Base-by-base conservation (phyloP, 352 stramenopile species). In the Phytophthora palmivora region DNA sequence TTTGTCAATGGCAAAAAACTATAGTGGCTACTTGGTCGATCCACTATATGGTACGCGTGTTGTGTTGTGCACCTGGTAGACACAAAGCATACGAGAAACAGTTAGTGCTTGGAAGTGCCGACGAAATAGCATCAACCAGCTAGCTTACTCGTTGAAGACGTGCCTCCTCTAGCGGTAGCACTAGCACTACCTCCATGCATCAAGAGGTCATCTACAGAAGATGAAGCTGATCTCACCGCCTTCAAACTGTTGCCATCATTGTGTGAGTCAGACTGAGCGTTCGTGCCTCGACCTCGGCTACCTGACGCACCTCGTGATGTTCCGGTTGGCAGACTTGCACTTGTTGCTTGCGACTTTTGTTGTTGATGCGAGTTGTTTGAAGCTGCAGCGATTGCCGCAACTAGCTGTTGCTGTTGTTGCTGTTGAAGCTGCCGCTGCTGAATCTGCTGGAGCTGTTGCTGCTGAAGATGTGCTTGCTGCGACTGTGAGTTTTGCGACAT, bases 331-430 rank as follows among this genome's bases (percentile, higher is more conserved):
- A 63, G 59, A 6, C 36, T 30, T 2, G 54, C 26, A 48, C 26
- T 69, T 53, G 62, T 51, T 34, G 68, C 19, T 5, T 70, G 62
- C n/a, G 52, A 42, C 28, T 74, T 70, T 33, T 72, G 58, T 8
- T 76, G 70, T n/a, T 78, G 68, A 7, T 72, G 64, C 6, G 67
- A 58, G 1, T 50, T 54, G 24, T 77, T 78, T 6, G 74, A 59
- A 24, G 65, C 67, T 14, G 71, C 72, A 22, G 69, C 73, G 24
- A 84, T 75, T 0, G 67, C 78, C 0, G 76, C 76, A 10, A 70
- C 75, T 3, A 71, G 36, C 46, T 88, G 76, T 41, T 82, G 74
- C 19, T 82, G 75, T 44, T 79, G 67, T n/a, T 78, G 69, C 21
- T 80, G 62, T 18, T 57, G 24, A 28, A 28, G 60, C 15, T 51